Base-by-base conservation (phyloP, 2,329 filamentous ascomycete genomes). In the Meredithiella fracta region DNA sequence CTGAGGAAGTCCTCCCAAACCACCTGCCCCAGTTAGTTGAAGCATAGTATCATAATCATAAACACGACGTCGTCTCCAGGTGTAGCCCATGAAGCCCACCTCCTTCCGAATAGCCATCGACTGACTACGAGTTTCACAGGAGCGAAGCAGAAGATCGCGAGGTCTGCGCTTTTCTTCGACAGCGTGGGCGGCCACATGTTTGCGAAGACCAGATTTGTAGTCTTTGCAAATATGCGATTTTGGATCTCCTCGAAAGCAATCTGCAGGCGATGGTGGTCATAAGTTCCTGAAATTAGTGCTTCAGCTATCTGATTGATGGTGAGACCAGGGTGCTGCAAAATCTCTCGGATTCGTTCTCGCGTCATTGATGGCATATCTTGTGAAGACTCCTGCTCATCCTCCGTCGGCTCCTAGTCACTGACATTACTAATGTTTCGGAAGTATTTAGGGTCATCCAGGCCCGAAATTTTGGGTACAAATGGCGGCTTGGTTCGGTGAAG, bases 61-160 rank as follows among this genome's bases (percentile, higher is more conserved):
- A 29, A 54, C 54, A 20, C 60, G 56, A 34, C 60, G 49, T 8
- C 60, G 52, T 11, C 81, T 78, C 73, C 92, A 97, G 1, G 85
- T 87, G 66, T 98, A 98, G 0, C 91, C 91, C 59, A 94, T 69
- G 67, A 97, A 97, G 0, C 88, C 89, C 25, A 79, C 85, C 65
- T 77, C 78, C 68, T 91, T 94, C 58, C 92, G 78, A 60, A 92
- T 76, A 61, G 86, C 81, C 67, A 97, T 71, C n/a, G 85, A 88
- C 15, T 75, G 72, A 42, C 73, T 75, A 42, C 80, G 83, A 5
- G 83, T 76, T 7, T 72, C 69, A 25, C 74, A 75, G 66, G 97
- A 91, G 47, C 91, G 76, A 26, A 97, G 70, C 57, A 97, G 69
- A 63, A 85, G 84, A 67, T 98, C 92, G n/a, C 90, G 76, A 0